phyloP scores from a whole-genome alignment of 805 yeast genomes.

The Debaryomyces maramus region DNA sequence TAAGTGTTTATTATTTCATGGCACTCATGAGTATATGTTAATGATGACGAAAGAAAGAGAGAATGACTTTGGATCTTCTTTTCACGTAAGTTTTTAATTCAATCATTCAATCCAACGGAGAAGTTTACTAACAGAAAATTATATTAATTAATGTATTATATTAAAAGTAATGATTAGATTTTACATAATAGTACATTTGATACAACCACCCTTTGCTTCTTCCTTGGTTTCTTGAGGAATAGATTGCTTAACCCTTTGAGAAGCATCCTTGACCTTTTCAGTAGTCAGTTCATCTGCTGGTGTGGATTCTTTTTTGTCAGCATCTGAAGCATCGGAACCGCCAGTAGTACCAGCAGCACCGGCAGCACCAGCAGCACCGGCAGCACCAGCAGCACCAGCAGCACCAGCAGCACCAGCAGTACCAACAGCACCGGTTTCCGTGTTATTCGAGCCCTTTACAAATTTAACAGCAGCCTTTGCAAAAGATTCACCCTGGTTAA shows the following conservation, averaged over 20 bases:
- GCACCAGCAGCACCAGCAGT: background rate
- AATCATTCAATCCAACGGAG: background rate
- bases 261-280: slow-evolving; percentile 6
- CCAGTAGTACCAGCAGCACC: slow-evolving; percentile 2
- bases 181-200: slow-evolving; percentile 21
- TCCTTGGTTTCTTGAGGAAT: slow-evolving; percentile 14
- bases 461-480: slow-evolving; percentile 19
- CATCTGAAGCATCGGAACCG: background rate
- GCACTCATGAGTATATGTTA: background rate
- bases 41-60: background rate
- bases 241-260: slow-evolving; percentile 11
- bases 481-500: slow-evolving; percentile 67
- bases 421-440: background rate
- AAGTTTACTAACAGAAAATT: background rate
- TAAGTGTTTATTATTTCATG: background rate
- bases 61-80: background rate
- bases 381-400: slow-evolving; percentile 2
- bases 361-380: slow-evolving; percentile 4
- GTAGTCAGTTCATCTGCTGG: slow-evolving; percentile 10
- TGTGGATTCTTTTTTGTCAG: slow-evolving; percentile 6
- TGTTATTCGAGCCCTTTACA: slow-evolving; percentile 6
- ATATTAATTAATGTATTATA: background rate
- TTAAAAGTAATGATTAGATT: background rate
- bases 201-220: slow-evolving; percentile 13
- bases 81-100: background rate